phyloP scores from a whole-genome alignment of 345 rosid species.

The Psidium guajava region DNA sequence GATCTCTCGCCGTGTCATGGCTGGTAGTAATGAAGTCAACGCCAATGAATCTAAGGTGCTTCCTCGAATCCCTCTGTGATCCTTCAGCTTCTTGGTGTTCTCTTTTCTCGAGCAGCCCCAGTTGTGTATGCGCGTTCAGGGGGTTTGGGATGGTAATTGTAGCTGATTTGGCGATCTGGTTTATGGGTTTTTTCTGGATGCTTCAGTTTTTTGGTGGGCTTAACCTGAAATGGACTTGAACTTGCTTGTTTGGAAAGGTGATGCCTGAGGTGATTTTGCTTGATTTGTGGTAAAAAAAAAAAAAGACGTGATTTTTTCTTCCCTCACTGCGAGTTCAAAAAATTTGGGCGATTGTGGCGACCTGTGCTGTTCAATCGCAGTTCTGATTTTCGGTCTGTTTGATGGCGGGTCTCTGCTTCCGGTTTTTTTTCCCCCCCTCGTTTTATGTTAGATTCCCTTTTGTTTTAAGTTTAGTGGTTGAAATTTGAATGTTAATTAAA shows the following conservation, averaged over 20 bases:
- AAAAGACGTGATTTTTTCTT: neutral
- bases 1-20: constrained; percentile 29
- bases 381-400: neutral
- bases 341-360: neutral
- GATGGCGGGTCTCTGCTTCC: neutral
- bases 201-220: neutral
- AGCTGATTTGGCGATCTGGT: neutral
- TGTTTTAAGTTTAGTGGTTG: neutral
- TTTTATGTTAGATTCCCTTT: neutral
- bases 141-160: neutral
- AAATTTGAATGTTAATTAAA: neutral
- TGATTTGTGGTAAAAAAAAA: neutral
- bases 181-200: neutral
- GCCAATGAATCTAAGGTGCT: constrained; percentile 88
- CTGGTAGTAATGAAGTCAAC: constrained; percentile 80
- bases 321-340: neutral
- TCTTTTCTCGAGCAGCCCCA: neutral
- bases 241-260: neutral
- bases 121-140: neutral
- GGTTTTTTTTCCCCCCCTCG: neutral
- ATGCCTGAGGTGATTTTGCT: neutral
- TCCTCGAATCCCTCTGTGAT: neutral
- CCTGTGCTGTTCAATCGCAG: neutral
- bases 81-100: neutral
- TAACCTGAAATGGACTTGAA: neutral